These are phyloP conservation scores for Xerocomellus chrysenteron DNA, from an alignment of 768 basidiomycete species.

Conservation along the genomic window DNA sequence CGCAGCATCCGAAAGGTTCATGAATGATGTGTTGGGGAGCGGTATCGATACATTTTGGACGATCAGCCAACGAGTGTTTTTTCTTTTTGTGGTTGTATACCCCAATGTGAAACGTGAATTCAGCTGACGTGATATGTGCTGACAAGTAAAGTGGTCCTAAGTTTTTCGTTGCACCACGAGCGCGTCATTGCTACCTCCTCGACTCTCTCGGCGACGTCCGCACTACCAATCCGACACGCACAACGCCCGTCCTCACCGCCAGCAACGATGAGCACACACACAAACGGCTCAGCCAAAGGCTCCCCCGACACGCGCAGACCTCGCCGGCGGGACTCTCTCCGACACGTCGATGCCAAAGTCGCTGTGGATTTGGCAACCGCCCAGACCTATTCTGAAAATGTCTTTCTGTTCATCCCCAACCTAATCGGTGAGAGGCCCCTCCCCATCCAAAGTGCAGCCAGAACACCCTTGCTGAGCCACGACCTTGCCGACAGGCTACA, in stretches of 20 bases:
- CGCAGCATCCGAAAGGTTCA: slow-evolving; percentile 1
- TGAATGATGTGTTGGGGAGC: not conserved
- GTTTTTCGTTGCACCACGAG: slow-evolving; percentile 6
- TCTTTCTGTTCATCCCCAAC: slow-evolving; percentile 96
- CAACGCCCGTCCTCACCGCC: not conserved
- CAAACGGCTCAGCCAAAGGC: slow-evolving; percentile 32
- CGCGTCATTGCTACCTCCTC: slow-evolving; percentile 19
- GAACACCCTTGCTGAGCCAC: not conserved
- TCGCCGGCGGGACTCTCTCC: slow-evolving; percentile 56
- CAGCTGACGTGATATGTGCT: slow-evolving; percentile 22
- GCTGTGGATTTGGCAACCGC: slow-evolving; percentile 86
- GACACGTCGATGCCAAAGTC: slow-evolving; percentile 78
- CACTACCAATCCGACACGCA: not conserved
- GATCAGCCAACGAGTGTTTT: not conserved
- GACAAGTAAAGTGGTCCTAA: not conserved
- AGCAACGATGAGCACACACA: slow-evolving; percentile 24
- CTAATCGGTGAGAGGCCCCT: slow-evolving; percentile 69
- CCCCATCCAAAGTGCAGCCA: not conserved
- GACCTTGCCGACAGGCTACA: slow-evolving; percentile 61
- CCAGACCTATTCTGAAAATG: slow-evolving; percentile 89
- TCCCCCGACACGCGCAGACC: slow-evolving; percentile 25
- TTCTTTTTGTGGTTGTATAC: not conserved
- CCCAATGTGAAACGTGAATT: not conserved
- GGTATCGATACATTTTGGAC: not conserved
- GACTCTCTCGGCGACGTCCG: not conserved